A percentile compares a stretch with the other conserved stretches of the same genome.
Evolutionary conservation across 2,329 filamentous ascomycete species (phyloP).

Genomic region (Metarhizium robertsii): DNA sequence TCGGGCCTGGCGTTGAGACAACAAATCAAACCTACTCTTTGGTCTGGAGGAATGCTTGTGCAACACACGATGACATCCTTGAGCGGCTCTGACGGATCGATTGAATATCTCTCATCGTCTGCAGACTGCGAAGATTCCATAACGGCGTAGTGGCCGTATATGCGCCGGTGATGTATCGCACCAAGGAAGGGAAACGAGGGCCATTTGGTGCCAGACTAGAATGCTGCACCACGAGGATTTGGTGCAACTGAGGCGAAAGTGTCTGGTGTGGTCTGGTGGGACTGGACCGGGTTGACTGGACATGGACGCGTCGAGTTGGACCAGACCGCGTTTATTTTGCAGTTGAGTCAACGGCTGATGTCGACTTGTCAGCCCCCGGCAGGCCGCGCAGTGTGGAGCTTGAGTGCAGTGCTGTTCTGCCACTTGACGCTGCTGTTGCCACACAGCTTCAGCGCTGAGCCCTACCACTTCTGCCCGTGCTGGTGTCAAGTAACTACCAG

Average conservation of each 20-base stretch:
- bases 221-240: too few relatives aligned
- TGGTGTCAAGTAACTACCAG: too few relatives aligned
- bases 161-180: background rate
- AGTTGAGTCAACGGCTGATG: background rate
- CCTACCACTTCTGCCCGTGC: too few relatives aligned
- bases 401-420: too few relatives aligned
- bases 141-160: constrained; percentile 3
- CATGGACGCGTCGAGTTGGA: constrained; percentile 3
- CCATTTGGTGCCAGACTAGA: too few relatives aligned
- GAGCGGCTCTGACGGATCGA: constrained; percentile 56
- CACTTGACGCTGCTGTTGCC: too few relatives aligned
- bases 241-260: too few relatives aligned
- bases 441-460: too few relatives aligned
- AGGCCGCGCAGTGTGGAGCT: too few relatives aligned
- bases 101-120: constrained; percentile 18
- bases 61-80: constrained; percentile 73
- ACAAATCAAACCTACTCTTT: constrained; percentile 49
- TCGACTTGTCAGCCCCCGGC: too few relatives aligned
- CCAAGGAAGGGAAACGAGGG: background rate
- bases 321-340: background rate
- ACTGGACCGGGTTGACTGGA: too few relatives aligned
- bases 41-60: constrained; percentile 72
- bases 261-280: too few relatives aligned
- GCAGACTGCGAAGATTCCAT: constrained; percentile 19
- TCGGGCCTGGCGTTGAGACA: background rate